phyloP scores from a whole-genome alignment of 2,329 filamentous ascomycete genomes.

The Colletotrichum australisinense region DNA sequence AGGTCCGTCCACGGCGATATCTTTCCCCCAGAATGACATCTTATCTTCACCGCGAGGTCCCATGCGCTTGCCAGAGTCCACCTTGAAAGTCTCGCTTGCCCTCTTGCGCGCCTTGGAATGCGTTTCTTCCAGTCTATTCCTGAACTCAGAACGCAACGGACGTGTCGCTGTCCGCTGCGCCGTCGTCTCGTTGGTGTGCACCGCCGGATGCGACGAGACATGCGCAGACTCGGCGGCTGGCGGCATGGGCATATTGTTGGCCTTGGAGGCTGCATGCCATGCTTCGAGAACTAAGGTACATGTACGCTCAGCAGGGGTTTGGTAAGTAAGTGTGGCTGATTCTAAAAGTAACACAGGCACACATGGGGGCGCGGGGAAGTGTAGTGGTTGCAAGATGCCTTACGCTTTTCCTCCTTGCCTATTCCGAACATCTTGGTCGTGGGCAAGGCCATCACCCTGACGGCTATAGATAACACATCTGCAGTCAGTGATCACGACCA shows the following conservation, averaged over 20 bases:
- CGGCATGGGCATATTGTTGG: slow-evolving; percentile 58
- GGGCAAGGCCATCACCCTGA: slow-evolving; percentile 67
- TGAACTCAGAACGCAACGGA: slow-evolving; percentile 13
- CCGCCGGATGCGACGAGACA: slow-evolving; percentile 76
- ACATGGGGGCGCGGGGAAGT: neutral
- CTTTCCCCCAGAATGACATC: slow-evolving; percentile 31
- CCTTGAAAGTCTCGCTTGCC: slow-evolving; percentile 25
- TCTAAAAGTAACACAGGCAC: neutral
- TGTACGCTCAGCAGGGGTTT: neutral
- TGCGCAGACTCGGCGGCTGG: slow-evolving; percentile 64
- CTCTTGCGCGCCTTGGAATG: slow-evolving; percentile 31
- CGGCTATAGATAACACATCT: slow-evolving; percentile 45
- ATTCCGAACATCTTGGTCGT: slow-evolving; percentile 56
- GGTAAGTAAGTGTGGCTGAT: neutral
- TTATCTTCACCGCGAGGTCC: slow-evolving; percentile 34
- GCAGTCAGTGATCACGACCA: neutral
- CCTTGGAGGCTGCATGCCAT: slow-evolving; percentile 56
- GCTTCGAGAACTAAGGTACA: slow-evolving; percentile 41
- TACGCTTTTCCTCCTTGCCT: slow-evolving; percentile 55
- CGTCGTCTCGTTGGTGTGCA: slow-evolving; percentile 49
- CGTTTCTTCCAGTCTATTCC: slow-evolving; percentile 26
- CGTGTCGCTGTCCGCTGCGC: slow-evolving; percentile 5
- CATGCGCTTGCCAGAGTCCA: slow-evolving; percentile 27
- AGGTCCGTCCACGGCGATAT: slow-evolving; percentile 21
- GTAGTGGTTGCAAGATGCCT: slow-evolving; percentile 2